These are phyloP conservation scores for Saccharum officinarum DNA, from an alignment of 176 grass and related monocot genomes.

Conservation along the genomic window DNA sequence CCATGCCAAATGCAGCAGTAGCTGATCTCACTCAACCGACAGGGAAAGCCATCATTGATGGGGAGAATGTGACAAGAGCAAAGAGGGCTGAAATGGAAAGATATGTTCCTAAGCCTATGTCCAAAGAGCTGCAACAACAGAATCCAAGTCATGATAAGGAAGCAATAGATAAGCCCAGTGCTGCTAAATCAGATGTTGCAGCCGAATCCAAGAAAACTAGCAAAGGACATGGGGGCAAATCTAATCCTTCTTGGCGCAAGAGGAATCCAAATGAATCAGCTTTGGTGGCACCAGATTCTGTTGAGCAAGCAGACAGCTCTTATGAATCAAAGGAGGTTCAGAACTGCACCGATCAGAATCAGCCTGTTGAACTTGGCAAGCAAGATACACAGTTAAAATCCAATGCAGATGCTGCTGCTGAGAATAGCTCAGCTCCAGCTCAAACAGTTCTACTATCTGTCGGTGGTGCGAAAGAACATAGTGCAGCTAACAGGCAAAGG, in stretches of 20 bases:
- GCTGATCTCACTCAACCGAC: conserved; percentile 17
- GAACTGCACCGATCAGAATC: conserved; percentile 38
- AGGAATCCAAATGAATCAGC: conserved; percentile 69
- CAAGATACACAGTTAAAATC: conserved; percentile 43
- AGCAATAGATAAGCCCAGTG: conserved; percentile 40
- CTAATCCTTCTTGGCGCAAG: conserved; percentile 84
- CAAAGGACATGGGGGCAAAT: conserved; percentile 57
- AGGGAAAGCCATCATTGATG: conserved; percentile 44
- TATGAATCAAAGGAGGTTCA: conserved; percentile 41
- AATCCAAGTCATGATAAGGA: conserved; percentile 43
- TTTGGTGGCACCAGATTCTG: conserved; percentile 28
- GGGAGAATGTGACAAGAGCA: conserved; percentile 56
- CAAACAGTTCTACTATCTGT: conserved; percentile 32
- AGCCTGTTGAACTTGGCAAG: conserved; percentile 36
- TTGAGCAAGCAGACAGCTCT: conserved; percentile 39
- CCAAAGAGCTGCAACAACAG: conserved; percentile 77
- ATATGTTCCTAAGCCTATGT: conserved; percentile 92
- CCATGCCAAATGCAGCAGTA: conserved; percentile 5
- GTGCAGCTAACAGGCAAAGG: conserved; percentile 45
- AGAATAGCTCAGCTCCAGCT: conserved; percentile 28
- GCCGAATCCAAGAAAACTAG: conserved; percentile 57
- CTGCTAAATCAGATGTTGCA: conserved; percentile 45
- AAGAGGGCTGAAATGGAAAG: conserved; percentile 99
- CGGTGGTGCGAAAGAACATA: conserved; percentile 46
- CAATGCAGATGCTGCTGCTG: conserved; percentile 27